Evolutionary conservation across 352 stramenopile genomes (phyloP).

Genomic region (Blastocystis sp.): DNA sequence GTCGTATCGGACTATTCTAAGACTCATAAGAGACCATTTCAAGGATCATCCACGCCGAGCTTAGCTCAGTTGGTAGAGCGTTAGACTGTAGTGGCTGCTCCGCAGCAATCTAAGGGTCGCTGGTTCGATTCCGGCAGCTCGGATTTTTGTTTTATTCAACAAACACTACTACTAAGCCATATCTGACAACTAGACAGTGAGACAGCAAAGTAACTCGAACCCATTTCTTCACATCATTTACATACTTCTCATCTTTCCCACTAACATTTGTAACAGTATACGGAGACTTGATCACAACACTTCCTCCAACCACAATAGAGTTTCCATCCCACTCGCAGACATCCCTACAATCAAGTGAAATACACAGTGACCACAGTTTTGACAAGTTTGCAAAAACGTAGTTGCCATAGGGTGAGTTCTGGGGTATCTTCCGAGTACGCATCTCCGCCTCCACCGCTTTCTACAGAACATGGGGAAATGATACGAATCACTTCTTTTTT

Average conservation of each 20-base stretch:
- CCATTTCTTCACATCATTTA: constrained; percentile 29
- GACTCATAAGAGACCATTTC: not conserved
- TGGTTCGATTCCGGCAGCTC: constrained; percentile 16
- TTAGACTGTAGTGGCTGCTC: constrained; percentile 48
- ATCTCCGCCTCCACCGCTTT: constrained; percentile 18
- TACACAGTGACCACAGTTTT: not conserved
- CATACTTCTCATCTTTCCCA: constrained; percentile 22
- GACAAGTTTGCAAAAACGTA: constrained; percentile 48
- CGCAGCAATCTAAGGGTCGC: constrained; percentile 38
- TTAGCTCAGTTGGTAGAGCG: constrained; percentile 48
- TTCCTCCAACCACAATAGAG: not conserved
- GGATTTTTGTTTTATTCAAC: constrained; percentile 26
- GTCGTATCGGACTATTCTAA: no score
- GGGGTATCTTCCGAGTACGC: not conserved
- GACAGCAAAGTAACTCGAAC: not conserved
- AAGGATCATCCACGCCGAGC: not conserved
- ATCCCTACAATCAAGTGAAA: not conserved
- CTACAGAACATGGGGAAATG: not conserved
- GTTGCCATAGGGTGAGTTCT: constrained; percentile 23
- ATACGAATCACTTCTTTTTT: constrained; percentile 8
- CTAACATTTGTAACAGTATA: not conserved
- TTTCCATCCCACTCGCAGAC: constrained; percentile 22
- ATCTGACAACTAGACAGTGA: not conserved
- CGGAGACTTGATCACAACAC: not conserved
- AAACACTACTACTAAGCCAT: constrained; percentile 5